phyloP scores from a whole-genome alignment of 768 basidiomycete species.

The Mycena olivaceomarginata region DNA sequence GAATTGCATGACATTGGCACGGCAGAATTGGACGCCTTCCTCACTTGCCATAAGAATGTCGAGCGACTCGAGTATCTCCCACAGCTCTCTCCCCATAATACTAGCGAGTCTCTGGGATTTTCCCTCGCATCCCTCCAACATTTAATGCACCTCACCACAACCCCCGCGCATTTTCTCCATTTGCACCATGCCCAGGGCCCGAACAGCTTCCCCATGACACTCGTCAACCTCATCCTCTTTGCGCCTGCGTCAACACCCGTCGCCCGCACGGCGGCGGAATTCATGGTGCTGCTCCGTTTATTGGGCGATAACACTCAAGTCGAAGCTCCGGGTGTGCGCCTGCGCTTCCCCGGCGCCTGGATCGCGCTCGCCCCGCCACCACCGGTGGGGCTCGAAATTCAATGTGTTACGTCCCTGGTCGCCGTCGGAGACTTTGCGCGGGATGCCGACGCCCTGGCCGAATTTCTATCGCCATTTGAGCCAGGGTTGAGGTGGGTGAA shows the following conservation, averaged over 20 bases:
- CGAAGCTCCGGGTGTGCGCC: not conserved
- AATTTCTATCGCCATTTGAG: not conserved
- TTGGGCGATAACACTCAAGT: not conserved
- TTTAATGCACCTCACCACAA: constrained; percentile 31
- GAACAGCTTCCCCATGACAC: not conserved
- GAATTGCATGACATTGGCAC: constrained; percentile 12
- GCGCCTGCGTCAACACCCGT: not conserved
- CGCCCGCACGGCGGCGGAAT: not conserved
- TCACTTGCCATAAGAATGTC: constrained; percentile 23
- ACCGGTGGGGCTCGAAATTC: not conserved
- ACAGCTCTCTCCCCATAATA: not conserved
- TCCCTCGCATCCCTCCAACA: not conserved
- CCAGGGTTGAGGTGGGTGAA: constrained; percentile 11
- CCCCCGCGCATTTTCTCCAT: constrained; percentile 27
- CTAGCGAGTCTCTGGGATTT: not conserved
- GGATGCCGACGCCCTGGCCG: not conserved
- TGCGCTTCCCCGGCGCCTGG: constrained; percentile 25
- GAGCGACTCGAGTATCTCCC: constrained; percentile 27
- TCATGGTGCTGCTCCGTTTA: not conserved
- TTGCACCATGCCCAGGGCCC: constrained; percentile 3
- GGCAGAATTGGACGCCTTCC: constrained; percentile 27
- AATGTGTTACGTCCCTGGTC: not conserved
- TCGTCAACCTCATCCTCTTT: constrained; percentile 13
- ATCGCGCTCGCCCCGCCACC: not conserved
- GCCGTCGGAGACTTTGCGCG: not conserved